These are phyloP conservation scores for Xylariaceae sp. DNA, from an alignment of 2,329 filamentous ascomycete genomes.

Conservation along the genomic window DNA sequence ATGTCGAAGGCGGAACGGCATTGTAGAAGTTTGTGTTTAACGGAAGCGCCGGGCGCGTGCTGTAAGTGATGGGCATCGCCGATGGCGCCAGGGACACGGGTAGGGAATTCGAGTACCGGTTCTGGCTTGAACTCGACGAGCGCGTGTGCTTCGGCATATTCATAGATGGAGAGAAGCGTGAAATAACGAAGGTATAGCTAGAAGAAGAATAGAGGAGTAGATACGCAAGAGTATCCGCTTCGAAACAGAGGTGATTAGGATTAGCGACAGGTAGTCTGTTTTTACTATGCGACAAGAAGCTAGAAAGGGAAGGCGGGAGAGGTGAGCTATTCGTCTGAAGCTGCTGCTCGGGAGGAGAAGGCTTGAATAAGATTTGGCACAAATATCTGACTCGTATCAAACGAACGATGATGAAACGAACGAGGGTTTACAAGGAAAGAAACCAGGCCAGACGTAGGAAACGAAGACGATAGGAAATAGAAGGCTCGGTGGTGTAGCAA, in stretches of 20 bases:
- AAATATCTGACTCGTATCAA: slow-evolving; percentile 48
- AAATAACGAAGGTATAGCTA: slow-evolving; percentile 25
- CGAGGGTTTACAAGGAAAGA: slow-evolving; percentile 33
- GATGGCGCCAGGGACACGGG: slow-evolving; percentile 48
- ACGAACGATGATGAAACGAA: slow-evolving; percentile 46
- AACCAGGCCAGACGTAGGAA: slow-evolving; percentile 37
- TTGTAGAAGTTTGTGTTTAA: slow-evolving; percentile 48
- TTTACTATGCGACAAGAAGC: slow-evolving; percentile 19
- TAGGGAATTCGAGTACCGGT: slow-evolving; percentile 44
- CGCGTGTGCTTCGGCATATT: slow-evolving; percentile 55
- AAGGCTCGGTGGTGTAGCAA: slow-evolving; percentile 40
- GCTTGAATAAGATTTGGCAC: slow-evolving; percentile 2
- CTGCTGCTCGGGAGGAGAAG: slow-evolving; percentile 13
- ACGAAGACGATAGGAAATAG: slow-evolving; percentile 41
- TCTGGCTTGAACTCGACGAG: slow-evolving; percentile 46
- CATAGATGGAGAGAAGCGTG: slow-evolving; percentile 24
- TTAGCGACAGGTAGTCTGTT: slow-evolving; percentile 32
- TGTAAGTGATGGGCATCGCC: slow-evolving; percentile 49
- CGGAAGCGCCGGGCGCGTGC: slow-evolving; percentile 49
- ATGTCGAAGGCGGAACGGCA: slow-evolving; percentile 42
- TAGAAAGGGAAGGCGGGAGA: slow-evolving; percentile 9
- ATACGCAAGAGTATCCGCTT: slow-evolving; percentile 27
- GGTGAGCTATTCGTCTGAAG: neutral
- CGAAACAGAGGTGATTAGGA: slow-evolving; percentile 35
- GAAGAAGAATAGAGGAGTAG: slow-evolving; percentile 20